Conservation (phyloP, 306 rosid genomes). For the Mimosa pudica region DNA sequence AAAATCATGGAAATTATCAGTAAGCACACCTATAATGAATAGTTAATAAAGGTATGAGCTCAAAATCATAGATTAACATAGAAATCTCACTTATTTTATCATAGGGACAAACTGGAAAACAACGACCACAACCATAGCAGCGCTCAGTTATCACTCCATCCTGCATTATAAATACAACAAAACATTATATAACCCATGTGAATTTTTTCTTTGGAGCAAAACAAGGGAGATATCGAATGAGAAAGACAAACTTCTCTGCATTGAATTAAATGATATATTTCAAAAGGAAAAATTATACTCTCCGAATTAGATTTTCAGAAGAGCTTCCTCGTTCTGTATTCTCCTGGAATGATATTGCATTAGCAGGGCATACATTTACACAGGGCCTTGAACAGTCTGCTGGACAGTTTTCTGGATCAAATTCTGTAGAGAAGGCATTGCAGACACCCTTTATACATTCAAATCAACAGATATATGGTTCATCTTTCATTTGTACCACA, state of each 20-base stretch:
- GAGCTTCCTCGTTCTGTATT: conserved; percentile 42
- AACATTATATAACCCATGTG: conserved; percentile 3
- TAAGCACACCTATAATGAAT: conserved; percentile 14
- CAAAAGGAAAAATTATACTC: not conserved
- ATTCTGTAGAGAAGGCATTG: conserved; percentile 52
- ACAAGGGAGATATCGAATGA: not conserved
- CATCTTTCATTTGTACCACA: not conserved
- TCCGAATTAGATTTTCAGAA: conserved; percentile 32
- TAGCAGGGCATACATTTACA: conserved; percentile 82
- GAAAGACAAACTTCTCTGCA: not conserved
- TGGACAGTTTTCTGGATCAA: conserved; percentile 94
- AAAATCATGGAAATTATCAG: conserved; percentile 9
- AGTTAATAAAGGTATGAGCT: conserved; percentile 23
- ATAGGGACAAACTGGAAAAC: conserved; percentile 92
- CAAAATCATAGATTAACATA: conserved; percentile 19
- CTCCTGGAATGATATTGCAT: conserved; percentile 66
- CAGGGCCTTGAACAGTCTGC: conserved; percentile 82
- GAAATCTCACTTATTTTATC: conserved; percentile 75
- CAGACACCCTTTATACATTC: conserved; percentile 13
- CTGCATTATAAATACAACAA: conserved; percentile 45
- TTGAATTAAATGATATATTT: not conserved
- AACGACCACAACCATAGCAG: conserved; percentile 95
- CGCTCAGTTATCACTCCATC: conserved; percentile 89
- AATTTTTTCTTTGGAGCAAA: too few species aligned
- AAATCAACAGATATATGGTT: not conserved